Evolutionary conservation across 106 monocot genomes (phyloP).

Genomic region (Narthecium ossifragum): DNA sequence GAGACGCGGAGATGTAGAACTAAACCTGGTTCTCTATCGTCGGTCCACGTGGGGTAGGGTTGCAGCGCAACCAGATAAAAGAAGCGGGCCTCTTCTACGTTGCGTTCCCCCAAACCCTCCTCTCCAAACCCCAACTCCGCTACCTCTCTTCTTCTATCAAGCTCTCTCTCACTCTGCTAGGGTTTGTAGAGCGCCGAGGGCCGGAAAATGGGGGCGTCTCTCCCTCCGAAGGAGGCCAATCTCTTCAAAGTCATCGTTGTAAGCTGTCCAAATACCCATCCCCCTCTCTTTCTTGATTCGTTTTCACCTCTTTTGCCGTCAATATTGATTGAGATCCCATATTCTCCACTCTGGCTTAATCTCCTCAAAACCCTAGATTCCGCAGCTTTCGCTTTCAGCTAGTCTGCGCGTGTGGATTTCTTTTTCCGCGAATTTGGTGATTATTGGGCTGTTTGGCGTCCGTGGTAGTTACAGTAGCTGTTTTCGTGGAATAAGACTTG

Average conservation of each 20-base stretch:
- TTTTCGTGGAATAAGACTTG: too few species aligned
- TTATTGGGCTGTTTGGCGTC: too few species aligned
- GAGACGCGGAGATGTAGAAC: background rate
- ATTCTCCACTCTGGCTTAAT: too few species aligned
- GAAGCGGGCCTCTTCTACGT: background rate
- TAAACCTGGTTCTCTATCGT: background rate
- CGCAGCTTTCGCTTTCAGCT: too few species aligned
- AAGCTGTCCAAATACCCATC: constrained; percentile 29
- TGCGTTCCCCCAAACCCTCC: background rate
- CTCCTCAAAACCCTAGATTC: too few species aligned
- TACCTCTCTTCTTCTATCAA: constrained; percentile 1
- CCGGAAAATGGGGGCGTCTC: constrained; percentile 50
- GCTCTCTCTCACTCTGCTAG: too few species aligned
- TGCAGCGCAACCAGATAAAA: background rate
- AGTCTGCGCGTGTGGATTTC: too few species aligned
- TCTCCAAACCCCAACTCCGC: background rate
- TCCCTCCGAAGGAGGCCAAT: constrained; percentile 91
- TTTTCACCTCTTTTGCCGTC: too few species aligned
- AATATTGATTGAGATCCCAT: too few species aligned
- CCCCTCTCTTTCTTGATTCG: background rate
- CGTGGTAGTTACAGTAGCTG: too few species aligned
- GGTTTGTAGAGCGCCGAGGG: background rate
- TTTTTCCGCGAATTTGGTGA: too few species aligned
- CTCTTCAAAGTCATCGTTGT: constrained; percentile 99
- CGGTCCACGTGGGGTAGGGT: constrained; percentile 1